A percentile compares a stretch with the other conserved stretches of the same genome.
These are phyloP conservation scores for Gymnopilus dilepis DNA, from an alignment of 768 basidiomycete genomes.

Conservation along the genomic window DNA sequence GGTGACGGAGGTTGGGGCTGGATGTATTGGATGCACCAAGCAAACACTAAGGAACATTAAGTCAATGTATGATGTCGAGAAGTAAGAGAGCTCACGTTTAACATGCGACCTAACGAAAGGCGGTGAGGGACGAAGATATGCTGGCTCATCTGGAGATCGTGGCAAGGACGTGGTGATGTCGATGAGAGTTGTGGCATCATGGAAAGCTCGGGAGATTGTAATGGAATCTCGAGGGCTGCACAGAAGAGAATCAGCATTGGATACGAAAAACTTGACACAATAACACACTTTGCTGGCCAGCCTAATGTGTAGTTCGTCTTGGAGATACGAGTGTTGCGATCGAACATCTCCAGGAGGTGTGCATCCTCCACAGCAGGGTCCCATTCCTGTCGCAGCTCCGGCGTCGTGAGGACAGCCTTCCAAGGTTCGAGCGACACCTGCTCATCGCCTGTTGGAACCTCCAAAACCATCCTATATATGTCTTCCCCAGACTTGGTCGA, in stretches of 20 bases:
- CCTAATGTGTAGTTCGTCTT: slow-evolving; percentile 93
- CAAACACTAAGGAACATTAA: slow-evolving; percentile 61
- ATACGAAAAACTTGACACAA: not conserved
- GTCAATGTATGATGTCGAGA: slow-evolving; percentile 10
- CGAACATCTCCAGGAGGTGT: slow-evolving; percentile 83
- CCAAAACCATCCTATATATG: slow-evolving; percentile 82
- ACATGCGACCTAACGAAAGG: slow-evolving; percentile 92
- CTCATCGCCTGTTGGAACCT: slow-evolving; percentile 73
- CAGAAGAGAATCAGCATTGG: slow-evolving; percentile 7
- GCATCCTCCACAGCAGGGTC: slow-evolving; percentile 92
- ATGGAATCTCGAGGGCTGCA: slow-evolving; percentile 90
- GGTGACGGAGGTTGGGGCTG: slow-evolving; percentile 40
- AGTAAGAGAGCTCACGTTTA: slow-evolving; percentile 48
- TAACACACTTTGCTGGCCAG: slow-evolving; percentile 93
- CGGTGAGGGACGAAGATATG: slow-evolving; percentile 89
- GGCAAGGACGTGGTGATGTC: slow-evolving; percentile 95
- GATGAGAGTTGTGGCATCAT: slow-evolving; percentile 82
- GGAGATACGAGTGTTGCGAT: slow-evolving; percentile 81
- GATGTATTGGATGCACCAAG: slow-evolving; percentile 90
- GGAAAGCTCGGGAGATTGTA: slow-evolving; percentile 86
- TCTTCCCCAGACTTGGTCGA: slow-evolving; percentile 71
- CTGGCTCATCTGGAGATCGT: slow-evolving; percentile 87
- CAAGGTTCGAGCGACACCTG: slow-evolving; percentile 71
- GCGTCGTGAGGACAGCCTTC: slow-evolving; percentile 82
- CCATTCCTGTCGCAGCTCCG: slow-evolving; percentile 90